phyloP scores from a whole-genome alignment of 805 yeast species.

The Zygotorulaspora chibaensis region DNA sequence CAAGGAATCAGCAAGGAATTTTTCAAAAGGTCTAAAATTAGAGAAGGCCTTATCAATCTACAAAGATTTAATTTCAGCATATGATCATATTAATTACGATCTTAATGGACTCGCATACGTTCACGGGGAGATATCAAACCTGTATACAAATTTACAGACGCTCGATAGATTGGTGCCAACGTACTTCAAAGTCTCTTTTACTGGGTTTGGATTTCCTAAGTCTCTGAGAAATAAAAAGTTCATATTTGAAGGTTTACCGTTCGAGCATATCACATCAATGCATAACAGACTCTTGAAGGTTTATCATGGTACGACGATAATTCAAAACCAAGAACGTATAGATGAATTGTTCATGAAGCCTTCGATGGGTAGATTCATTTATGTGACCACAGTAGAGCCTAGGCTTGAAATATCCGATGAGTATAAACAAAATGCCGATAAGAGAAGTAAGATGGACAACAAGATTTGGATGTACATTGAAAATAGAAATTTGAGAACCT shows the following conservation, averaged over 20 bases:
- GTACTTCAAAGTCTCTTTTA: slow-evolving; percentile 71
- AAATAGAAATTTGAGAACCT: slow-evolving; percentile 65
- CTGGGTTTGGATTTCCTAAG: slow-evolving; percentile 81
- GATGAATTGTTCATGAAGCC: slow-evolving; percentile 44
- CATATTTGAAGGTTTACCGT: slow-evolving; percentile 81
- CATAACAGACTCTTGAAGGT: slow-evolving; percentile 68
- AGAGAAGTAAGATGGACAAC: slow-evolving; percentile 37
- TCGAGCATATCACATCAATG: slow-evolving; percentile 81
- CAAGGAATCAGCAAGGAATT: slow-evolving; percentile 65
- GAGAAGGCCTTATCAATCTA: slow-evolving; percentile 78
- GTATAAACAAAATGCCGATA: slow-evolving; percentile 47
- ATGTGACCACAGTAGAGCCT: slow-evolving; percentile 70
- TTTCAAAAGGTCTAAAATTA: slow-evolving; percentile 63
- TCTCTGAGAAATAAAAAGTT: slow-evolving; percentile 71
- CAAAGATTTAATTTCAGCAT: slow-evolving; percentile 71
- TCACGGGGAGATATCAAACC: slow-evolving; percentile 59
- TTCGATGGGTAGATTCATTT: slow-evolving; percentile 68
- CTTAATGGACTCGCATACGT: slow-evolving; percentile 69
- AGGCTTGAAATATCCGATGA: slow-evolving; percentile 26
- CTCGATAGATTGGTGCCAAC: slow-evolving; percentile 72
- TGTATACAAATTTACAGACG: slow-evolving; percentile 63
- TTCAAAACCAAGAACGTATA: slow-evolving; percentile 55
- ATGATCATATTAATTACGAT: slow-evolving; percentile 68
- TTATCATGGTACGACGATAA: slow-evolving; percentile 77
- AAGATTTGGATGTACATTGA: slow-evolving; percentile 72